Evolutionary conservation across 805 yeast species (phyloP), one percentile per base, ranked within the genome.

Genomic region (Sporopachydermia lactativora): DNA sequence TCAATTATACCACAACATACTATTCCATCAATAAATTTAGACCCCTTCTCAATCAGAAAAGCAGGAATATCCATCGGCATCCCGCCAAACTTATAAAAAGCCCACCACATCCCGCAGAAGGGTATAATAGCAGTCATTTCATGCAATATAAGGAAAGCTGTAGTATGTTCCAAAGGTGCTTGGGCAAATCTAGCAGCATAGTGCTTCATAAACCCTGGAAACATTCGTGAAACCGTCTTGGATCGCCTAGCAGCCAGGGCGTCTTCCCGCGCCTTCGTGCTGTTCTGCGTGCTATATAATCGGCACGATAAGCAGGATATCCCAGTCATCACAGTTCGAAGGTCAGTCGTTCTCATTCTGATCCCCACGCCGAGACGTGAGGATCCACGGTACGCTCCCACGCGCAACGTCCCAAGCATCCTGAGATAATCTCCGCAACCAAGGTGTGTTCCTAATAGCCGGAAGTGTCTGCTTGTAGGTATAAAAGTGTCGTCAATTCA

Each of bases 81-180:
- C 39, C 67, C 58, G 41, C 72, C 71, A 35, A 68, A 62, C 44
- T 70, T 65, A 57, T 80, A 81, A 45, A 82, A 66, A 1, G 65
- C 46, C 50, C 73, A 80, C 86, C 89, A 80, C 2, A 81, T 48
- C 0, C 75, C 76, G 34, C 80, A 60, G 39, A 82, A 61, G 1
- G 94, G 94, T 18, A 71, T 68, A 2, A 82, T 65, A 2, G 94
- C 94, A 0, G 88, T 68, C 35, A 82, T 46, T 52, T 82, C 94
- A 52, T 82, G 94, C 11, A 82, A 61, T 3, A 81, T 53, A 4
- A 81, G 47, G 49, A 82, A 82, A 2, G 86, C 65, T 0, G 80
- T 65, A 8, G 78, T 62, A 52, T 76, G 76, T 1, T 79, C 62
- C 3, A 73, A 56, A 1, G 85, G 85, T 0, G 81, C 76, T 38